phyloP scores from a whole-genome alignment of 2,329 filamentous ascomycete species.

The Fusarium citri region DNA sequence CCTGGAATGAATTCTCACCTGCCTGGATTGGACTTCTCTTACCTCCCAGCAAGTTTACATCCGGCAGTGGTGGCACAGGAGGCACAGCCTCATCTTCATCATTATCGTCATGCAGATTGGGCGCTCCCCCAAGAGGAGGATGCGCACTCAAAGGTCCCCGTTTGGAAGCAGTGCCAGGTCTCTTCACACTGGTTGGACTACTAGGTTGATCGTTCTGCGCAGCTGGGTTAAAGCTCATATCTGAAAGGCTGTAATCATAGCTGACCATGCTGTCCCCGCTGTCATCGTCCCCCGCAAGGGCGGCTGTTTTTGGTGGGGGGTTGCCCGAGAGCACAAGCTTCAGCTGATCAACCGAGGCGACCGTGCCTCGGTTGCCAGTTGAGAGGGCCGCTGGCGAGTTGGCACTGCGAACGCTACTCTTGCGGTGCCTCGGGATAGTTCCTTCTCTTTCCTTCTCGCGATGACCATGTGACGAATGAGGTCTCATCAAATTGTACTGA shows the following conservation, averaged over 20 bases:
- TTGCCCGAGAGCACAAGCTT: conserved; percentile 71
- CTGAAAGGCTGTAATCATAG: conserved; percentile 75
- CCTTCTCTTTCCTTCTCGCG: conserved; percentile 48
- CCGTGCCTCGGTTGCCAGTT: conserved; percentile 60
- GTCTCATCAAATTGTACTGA: conserved; percentile 61
- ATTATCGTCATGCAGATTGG: conserved; percentile 48
- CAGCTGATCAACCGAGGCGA: conserved; percentile 72
- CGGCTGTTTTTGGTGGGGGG: conserved; percentile 53
- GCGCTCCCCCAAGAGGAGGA: conserved; percentile 50
- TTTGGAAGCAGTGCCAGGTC: conserved; percentile 52
- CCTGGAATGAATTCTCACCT: conserved; percentile 50
- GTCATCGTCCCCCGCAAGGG: conserved; percentile 58
- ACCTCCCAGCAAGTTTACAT: conserved; percentile 48
- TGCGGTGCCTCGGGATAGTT: conserved; percentile 59
- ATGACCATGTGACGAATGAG: conserved; percentile 58
- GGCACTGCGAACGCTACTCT: conserved; percentile 65
- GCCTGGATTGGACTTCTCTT: conserved; percentile 46
- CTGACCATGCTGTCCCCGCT: conserved; percentile 77
- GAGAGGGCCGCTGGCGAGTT: conserved; percentile 58
- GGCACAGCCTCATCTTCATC: conserved; percentile 58
- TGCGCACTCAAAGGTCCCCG: conserved; percentile 60
- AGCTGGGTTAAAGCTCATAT: conserved; percentile 69
- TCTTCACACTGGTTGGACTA: conserved; percentile 48
- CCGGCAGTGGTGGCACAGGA: conserved; percentile 67
- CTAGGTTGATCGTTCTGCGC: conserved; percentile 47